Conservation (phyloP, 2,329 filamentous ascomycete species). For the Trichoderma harzianum region DNA sequence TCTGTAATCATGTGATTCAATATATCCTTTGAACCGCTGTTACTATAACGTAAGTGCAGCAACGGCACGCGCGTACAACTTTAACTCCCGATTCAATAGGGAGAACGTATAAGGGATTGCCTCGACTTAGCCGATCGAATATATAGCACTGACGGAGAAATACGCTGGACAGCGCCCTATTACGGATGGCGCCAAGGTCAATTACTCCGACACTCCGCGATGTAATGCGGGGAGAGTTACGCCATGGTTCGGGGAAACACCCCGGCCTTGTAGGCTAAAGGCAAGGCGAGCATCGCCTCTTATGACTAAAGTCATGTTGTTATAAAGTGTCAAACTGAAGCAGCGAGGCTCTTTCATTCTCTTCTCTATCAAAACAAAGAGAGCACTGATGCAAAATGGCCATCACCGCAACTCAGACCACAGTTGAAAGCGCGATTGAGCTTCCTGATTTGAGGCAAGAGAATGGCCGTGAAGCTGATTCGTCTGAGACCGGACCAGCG, state of each 20-base stretch:
- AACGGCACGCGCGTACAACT: background rate
- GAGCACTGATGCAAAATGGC: background rate
- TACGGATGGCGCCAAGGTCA: background rate
- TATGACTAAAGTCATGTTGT: background rate
- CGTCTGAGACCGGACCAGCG: background rate
- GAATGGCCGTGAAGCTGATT: background rate
- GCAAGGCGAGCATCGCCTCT: background rate
- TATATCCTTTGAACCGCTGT: background rate
- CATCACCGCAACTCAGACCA: background rate
- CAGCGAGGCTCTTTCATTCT: background rate
- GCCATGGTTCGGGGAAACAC: background rate
- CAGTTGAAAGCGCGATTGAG: background rate
- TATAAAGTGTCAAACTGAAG: background rate
- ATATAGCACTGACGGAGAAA: background rate
- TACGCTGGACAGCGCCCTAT: background rate
- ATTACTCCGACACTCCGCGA: background rate
- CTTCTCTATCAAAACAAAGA: background rate
- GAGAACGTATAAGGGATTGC: background rate
- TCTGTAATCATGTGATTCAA: background rate
- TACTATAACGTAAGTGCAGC: background rate
- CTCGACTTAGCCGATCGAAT: background rate
- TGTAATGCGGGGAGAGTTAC: background rate
- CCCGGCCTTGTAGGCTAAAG: background rate
- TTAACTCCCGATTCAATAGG: background rate
- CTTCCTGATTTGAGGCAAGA: background rate